Conservation (phyloP, 2,329 filamentous ascomycete species). For the Cadophora malorum region DNA sequence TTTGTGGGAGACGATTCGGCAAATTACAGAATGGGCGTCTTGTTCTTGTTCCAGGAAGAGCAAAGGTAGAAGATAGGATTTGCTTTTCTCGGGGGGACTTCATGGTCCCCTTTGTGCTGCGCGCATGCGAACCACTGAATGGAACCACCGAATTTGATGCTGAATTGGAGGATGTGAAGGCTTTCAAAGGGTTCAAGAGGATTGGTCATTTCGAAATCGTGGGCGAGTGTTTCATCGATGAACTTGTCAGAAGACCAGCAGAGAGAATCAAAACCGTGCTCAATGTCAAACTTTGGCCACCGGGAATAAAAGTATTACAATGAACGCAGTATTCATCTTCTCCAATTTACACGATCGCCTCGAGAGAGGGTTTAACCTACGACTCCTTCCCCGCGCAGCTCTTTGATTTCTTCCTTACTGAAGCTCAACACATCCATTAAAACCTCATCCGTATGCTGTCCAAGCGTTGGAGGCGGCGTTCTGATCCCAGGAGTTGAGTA, state of each 20-base stretch:
- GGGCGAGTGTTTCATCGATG: slow-evolving; percentile 2
- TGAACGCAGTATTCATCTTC: too few species aligned
- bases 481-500: slow-evolving; percentile 77
- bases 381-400: slow-evolving; percentile 68
- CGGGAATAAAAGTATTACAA: too few species aligned
- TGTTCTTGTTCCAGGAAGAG: slow-evolving; percentile 6
- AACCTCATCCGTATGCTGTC: slow-evolving; percentile 82
- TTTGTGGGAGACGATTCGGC: slow-evolving; percentile 1
- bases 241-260: background rate
- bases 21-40: background rate
- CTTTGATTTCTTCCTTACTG: slow-evolving; percentile 60
- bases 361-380: slow-evolving; percentile 24
- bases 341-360: background rate
- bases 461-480: slow-evolving; percentile 79
- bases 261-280: background rate
- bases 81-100: background rate
- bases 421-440: slow-evolving; percentile 67
- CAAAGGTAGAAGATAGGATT: background rate
- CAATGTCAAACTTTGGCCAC: background rate
- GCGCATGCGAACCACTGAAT: background rate
- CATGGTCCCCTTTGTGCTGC: background rate
- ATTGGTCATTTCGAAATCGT: background rate
- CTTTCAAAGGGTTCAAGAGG: too few species aligned
- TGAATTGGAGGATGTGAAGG: too few species aligned
- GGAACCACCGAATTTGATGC: background rate